Percentiles rank a stretch among this genome's conserved stretches.
These are phyloP conservation scores for Cytospora chrysosperma DNA, from an alignment of 2,329 filamentous ascomycete species.

Conservation along the genomic window DNA sequence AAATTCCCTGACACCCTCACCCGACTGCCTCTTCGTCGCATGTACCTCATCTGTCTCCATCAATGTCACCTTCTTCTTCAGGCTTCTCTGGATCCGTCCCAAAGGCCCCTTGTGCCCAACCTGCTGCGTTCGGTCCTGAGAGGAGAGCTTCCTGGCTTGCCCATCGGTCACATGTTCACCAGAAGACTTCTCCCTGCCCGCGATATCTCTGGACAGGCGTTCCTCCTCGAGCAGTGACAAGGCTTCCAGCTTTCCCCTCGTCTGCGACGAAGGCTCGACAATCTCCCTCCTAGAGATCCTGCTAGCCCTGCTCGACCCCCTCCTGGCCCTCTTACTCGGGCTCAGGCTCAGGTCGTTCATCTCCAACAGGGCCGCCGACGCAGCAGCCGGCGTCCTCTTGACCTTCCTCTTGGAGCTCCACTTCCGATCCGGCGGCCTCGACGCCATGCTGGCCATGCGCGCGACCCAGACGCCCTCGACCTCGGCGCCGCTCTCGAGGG, in stretches of 20 bases:
- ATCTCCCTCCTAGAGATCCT: slow-evolving; percentile 21
- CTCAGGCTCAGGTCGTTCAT: background rate
- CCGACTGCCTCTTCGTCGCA: background rate
- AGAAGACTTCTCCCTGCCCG: background rate
- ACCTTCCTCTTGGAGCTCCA: slow-evolving; percentile 22
- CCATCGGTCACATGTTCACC: background rate
- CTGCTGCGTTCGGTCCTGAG: background rate
- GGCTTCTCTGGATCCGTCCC: slow-evolving; percentile 19
- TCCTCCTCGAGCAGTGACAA: slow-evolving; percentile 7
- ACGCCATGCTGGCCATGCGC: slow-evolving; percentile 43
- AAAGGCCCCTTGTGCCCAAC: slow-evolving; percentile 7
- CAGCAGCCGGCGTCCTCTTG: slow-evolving; percentile 13
- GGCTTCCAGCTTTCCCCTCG: slow-evolving; percentile 13
- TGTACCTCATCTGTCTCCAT: slow-evolving; percentile 9
- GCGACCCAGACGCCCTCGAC: slow-evolving; percentile 84
- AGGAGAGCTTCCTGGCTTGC: background rate
- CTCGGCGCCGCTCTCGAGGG: slow-evolving; percentile 78
- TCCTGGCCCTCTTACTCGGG: background rate
- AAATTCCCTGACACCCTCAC: slow-evolving; percentile 15
- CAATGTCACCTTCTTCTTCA: slow-evolving; percentile 19
- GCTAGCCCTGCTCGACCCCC: slow-evolving; percentile 6
- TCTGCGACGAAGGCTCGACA: slow-evolving; percentile 10
- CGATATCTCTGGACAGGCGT: background rate
- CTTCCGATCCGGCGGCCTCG: slow-evolving; percentile 19
- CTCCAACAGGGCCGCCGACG: slow-evolving; percentile 1